Percentiles rank a stretch among this genome's conserved stretches.
Evolutionary conservation across 2,329 filamentous ascomycete species (phyloP).

Genomic region (Thelonectria discophora): DNA sequence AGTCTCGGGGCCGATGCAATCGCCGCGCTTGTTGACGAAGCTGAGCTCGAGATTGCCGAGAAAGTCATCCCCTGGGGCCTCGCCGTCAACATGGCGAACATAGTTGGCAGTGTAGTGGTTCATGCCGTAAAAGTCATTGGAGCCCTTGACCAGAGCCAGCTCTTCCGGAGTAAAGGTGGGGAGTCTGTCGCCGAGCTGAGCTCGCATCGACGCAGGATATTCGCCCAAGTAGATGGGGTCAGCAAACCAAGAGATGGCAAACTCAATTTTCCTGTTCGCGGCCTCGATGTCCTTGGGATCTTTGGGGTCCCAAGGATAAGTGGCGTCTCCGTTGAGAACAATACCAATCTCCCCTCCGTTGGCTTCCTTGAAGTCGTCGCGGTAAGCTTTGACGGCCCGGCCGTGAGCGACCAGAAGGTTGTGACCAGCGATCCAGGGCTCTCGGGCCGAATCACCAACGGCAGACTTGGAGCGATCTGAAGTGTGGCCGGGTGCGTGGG

Average conservation of each 20-base stretch:
- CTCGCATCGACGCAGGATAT: conserved; percentile 84
- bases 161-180: conserved; percentile 80
- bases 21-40: conserved; percentile 75
- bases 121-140: conserved; percentile 94
- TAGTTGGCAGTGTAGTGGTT: conserved; percentile 94
- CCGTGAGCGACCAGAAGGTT: conserved; percentile 83
- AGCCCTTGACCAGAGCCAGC: conserved; percentile 77
- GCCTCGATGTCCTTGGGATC: conserved; percentile 80
- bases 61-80: conserved; percentile 71
- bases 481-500: conserved; percentile 83
- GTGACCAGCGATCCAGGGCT: conserved; percentile 86
- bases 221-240: conserved; percentile 87
- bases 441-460: conserved; percentile 76
- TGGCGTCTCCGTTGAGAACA: conserved; percentile 85
- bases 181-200: conserved; percentile 80
- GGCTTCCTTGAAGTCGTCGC: conserved; percentile 79
- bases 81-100: conserved; percentile 74
- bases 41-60: conserved; percentile 79
- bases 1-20: conserved; percentile 81
- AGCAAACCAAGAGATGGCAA: conserved; percentile 87
- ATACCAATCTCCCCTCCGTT: conserved; percentile 84
- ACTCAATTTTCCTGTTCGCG: conserved; percentile 83
- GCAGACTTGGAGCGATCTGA: conserved; percentile 76
- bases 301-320: conserved; percentile 82
- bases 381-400: conserved; percentile 81